These are phyloP conservation scores for Acaromyces ingoldii DNA, from an alignment of 1,284 basidiomycete genomes.

Conservation along the genomic window DNA sequence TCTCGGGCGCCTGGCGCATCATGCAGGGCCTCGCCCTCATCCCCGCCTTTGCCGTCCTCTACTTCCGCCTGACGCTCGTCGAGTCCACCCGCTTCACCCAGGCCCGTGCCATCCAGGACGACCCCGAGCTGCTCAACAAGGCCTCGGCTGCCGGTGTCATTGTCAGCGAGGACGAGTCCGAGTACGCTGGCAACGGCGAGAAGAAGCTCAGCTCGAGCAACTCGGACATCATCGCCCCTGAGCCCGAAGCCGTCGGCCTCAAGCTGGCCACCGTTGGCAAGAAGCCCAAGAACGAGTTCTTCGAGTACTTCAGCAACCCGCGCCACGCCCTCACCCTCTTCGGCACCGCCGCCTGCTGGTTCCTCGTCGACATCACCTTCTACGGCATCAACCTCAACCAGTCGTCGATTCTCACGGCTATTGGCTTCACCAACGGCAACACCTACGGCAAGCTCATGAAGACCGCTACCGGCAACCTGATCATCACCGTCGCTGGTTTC, in stretches of 20 bases:
- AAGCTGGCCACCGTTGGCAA: conserved; percentile 32
- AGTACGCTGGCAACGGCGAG: conserved; percentile 9
- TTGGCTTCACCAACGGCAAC: conserved; percentile 57
- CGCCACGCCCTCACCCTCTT: conserved; percentile 37
- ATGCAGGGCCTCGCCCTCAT: conserved; percentile 49
- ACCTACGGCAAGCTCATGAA: conserved; percentile 57
- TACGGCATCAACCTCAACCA: conserved; percentile 77
- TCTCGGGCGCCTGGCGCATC: conserved; percentile 45
- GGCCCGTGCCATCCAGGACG: conserved; percentile 69
- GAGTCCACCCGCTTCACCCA: conserved; percentile 74
- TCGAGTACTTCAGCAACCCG: conserved; percentile 42
- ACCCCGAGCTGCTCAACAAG: conserved; percentile 60
- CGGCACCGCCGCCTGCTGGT: conserved; percentile 42
- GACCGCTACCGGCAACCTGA: conserved; percentile 54
- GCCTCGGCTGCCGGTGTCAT: conserved; percentile 58
- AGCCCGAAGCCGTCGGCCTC: conserved; percentile 39
- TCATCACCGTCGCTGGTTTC: conserved; percentile 38
- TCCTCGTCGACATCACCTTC: conserved; percentile 64
- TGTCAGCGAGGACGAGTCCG: conserved; percentile 15
- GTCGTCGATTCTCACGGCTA: conserved; percentile 64
- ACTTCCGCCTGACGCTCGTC: conserved; percentile 55
- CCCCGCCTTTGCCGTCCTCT: conserved; percentile 52
- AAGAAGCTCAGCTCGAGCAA: conserved; percentile 32
- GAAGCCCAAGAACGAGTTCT: conserved; percentile 26
- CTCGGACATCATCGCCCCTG: conserved; percentile 21